Evolutionary conservation across 768 basidiomycete genomes (phyloP).

Genomic region (Russula sp.): DNA sequence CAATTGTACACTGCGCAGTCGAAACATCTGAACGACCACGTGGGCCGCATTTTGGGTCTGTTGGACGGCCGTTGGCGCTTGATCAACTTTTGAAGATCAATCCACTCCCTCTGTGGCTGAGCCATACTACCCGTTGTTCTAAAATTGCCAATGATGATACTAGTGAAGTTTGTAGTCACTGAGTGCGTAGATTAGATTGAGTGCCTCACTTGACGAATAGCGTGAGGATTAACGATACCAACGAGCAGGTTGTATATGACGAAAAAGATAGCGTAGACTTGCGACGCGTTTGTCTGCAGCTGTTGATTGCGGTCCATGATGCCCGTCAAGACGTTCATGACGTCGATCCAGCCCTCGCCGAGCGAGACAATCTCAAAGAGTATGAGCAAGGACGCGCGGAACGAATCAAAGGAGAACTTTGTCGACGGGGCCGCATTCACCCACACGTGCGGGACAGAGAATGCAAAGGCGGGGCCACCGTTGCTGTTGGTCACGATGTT

Average conservation of each 20-base stretch:
- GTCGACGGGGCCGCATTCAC: conserved; percentile 47
- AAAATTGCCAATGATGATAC: conserved; percentile 95
- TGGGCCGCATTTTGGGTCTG: conserved; percentile 55
- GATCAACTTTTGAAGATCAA: conserved; percentile 85
- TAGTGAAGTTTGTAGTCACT: conserved; percentile 30
- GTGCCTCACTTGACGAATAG: conserved; percentile 75
- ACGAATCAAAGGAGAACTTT: no score
- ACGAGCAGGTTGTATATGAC: conserved; percentile 88
- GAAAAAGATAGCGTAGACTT: conserved; percentile 86
- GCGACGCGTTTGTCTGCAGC: conserved; percentile 64
- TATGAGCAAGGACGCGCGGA: conserved; percentile 36
- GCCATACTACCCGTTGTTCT: conserved; percentile 81
- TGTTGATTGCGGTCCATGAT: conserved; percentile 67
- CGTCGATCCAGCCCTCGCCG: conserved; percentile 90
- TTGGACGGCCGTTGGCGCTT: conserved; percentile 82
- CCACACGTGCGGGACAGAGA: conserved; percentile 86
- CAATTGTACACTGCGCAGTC: conserved; percentile 84
- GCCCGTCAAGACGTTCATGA: conserved; percentile 73
- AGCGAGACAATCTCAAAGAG: conserved; percentile 94
- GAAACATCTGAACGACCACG: conserved; percentile 60
- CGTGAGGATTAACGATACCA: conserved; percentile 78
- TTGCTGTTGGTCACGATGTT: conserved; percentile 47
- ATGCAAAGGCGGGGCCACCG: conserved; percentile 47
- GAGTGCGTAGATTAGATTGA: neutral
- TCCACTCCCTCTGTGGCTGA: conserved; percentile 87